Evolutionary conservation across 805 yeast genomes (phyloP).

Genomic region (Ogataea siamensis): DNA sequence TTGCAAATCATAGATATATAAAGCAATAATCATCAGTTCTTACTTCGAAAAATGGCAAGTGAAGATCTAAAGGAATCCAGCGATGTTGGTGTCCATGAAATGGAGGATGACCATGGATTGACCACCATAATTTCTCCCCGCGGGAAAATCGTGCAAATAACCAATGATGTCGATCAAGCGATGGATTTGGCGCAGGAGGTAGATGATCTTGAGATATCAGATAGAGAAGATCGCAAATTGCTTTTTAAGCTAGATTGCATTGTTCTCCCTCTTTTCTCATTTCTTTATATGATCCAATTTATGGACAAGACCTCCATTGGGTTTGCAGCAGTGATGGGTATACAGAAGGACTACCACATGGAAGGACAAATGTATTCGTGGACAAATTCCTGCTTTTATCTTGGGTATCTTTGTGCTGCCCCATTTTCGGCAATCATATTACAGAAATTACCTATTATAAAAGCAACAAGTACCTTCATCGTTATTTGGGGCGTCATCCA

Average conservation of each 20-base stretch:
- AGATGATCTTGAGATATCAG: slow-evolving; percentile 11
- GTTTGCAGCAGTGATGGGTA: slow-evolving; percentile 42
- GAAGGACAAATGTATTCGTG: slow-evolving; percentile 43
- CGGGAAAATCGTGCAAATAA: slow-evolving; percentile 8
- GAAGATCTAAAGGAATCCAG: not conserved
- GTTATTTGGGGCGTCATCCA: slow-evolving; percentile 43
- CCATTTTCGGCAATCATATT: slow-evolving; percentile 39
- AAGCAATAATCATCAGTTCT: too few species aligned
- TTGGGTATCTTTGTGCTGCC: slow-evolving; percentile 47
- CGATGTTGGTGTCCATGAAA: not conserved
- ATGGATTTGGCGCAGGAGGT: slow-evolving; percentile 17
- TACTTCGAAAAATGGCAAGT: not conserved
- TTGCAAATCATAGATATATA: too few species aligned
- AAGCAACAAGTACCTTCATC: slow-evolving; percentile 35
- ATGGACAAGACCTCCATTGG: slow-evolving; percentile 26
- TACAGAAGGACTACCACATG: slow-evolving; percentile 48
- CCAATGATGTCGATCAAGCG: slow-evolving; percentile 16
- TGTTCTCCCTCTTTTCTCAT: slow-evolving; percentile 23
- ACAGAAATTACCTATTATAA: slow-evolving; percentile 43
- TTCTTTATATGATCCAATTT: slow-evolving; percentile 24
- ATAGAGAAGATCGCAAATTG: slow-evolving; percentile 16
- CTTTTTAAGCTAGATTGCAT: slow-evolving; percentile 20
- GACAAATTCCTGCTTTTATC: slow-evolving; percentile 51
- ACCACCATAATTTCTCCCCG: slow-evolving; percentile 4
- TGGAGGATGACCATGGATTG: not conserved